phyloP scores from a whole-genome alignment of 768 basidiomycete species.

The Pulveroboletus frians region DNA sequence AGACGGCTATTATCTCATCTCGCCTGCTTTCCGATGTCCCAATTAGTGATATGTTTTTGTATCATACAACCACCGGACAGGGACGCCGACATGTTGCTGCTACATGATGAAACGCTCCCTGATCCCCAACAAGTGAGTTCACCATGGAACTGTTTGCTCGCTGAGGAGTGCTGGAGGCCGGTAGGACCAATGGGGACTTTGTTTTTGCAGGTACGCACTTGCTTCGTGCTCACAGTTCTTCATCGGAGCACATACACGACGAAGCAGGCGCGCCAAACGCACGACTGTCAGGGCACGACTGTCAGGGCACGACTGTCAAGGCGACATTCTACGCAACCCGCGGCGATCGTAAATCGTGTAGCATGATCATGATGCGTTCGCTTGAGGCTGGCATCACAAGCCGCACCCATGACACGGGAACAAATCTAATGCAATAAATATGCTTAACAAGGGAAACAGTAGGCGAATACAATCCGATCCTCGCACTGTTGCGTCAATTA shows the following conservation, averaged over 20 bases:
- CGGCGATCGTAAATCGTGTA: background rate
- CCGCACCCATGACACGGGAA: background rate
- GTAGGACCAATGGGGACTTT: too few relatives aligned
- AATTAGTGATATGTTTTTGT: conserved; percentile 3
- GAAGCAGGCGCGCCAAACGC: background rate
- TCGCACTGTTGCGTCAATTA: background rate
- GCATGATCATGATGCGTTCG: background rate
- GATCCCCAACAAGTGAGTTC: background rate
- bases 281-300: background rate
- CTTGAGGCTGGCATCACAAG: background rate
- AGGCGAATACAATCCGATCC: background rate
- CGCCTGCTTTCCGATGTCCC: background rate
- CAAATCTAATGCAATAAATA: conserved; percentile 1
- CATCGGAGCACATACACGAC: background rate
- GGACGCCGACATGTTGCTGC: background rate
- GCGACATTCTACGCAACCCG: background rate
- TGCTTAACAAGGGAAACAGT: background rate
- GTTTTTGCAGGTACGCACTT: too few relatives aligned
- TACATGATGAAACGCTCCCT: background rate
- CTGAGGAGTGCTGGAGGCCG: too few relatives aligned
- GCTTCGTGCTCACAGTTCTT: background rate
- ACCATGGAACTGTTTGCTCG: background rate
- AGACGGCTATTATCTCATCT: conserved; percentile 15
- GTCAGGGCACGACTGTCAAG: background rate
- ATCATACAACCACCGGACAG: conserved; percentile 1